Evolutionary conservation across 495 filamentous ascomycete genomes (phyloP).

Genomic region (Chaetomium cochliodes): DNA sequence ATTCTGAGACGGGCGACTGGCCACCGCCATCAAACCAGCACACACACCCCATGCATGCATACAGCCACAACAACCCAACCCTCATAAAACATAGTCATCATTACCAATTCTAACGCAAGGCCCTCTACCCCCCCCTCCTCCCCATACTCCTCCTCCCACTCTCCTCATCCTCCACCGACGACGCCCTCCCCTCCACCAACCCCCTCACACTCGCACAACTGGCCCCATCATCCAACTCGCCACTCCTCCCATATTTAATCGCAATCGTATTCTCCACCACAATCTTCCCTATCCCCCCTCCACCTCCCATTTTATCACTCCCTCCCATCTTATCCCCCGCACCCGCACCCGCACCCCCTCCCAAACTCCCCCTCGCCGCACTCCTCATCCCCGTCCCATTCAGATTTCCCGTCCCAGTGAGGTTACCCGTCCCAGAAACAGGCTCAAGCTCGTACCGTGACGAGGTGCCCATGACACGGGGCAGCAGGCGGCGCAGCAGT

Average conservation of each 20-base stretch:
- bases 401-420: neutral
- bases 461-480: conserved; percentile 21
- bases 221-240: conserved; percentile 2
- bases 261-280: conserved; percentile 2
- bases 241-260: conserved; percentile 9
- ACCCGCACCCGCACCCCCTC: neutral
- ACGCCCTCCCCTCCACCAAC: conserved; percentile 13
- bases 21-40: neutral
- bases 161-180: conserved; percentile 4
- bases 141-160: neutral
- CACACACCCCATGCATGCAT: too few species aligned
- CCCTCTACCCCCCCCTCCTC: neutral
- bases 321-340: too few species aligned
- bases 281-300: neutral
- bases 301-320: neutral
- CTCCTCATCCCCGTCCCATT: neutral
- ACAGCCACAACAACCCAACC: neutral
- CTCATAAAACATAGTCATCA: neutral
- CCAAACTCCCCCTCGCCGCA: neutral
- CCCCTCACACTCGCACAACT: conserved; percentile 22
- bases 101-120: neutral
- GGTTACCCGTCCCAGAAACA: neutral
- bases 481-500: conserved; percentile 28
- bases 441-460: conserved; percentile 25
- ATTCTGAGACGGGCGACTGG: neutral